phyloP scores from a whole-genome alignment of 371 early-diverging fungal genomes.

The Fennellomyces sp. region DNA sequence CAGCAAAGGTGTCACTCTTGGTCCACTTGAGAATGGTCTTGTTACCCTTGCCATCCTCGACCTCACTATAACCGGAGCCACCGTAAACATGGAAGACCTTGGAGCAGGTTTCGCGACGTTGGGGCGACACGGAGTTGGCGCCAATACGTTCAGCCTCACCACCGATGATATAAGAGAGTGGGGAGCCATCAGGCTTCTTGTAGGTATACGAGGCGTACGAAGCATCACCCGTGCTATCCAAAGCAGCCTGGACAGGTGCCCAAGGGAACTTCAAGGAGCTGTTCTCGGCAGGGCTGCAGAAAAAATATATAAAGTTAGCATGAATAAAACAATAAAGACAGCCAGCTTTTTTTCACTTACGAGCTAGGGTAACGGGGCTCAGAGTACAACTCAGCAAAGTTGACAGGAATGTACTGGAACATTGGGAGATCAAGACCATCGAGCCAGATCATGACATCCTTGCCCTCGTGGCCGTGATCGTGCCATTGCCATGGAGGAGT shows the following conservation, averaged over 20 bases:
- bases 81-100: conserved; percentile 21
- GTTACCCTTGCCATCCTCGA: conserved; percentile 20
- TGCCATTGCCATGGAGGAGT: conserved; percentile 31
- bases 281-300: conserved; percentile 6
- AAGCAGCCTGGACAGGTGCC: conserved; percentile 20
- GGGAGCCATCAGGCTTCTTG: conserved; percentile 11
- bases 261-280: conserved; percentile 22
- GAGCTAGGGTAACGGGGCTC: conserved; percentile 24
- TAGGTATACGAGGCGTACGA: conserved; percentile 17
- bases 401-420: conserved; percentile 29
- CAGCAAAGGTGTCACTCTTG: conserved; percentile 20
- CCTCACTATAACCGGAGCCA: conserved; percentile 18
- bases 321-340: not conserved
- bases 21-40: conserved; percentile 19
- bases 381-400: conserved; percentile 24
- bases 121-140: conserved; percentile 9
- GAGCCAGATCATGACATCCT: conserved; percentile 29
- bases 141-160: conserved; percentile 25
- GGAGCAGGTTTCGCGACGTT: conserved; percentile 19
- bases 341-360: conserved; percentile 14
- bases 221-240: conserved; percentile 11
- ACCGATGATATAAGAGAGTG: conserved; percentile 26
- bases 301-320: not conserved
- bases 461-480: conserved; percentile 29
- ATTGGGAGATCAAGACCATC: conserved; percentile 30